These are phyloP conservation scores for Trypanosoma theileri DNA, from an alignment of 208 protist species.

Conservation along the genomic window DNA sequence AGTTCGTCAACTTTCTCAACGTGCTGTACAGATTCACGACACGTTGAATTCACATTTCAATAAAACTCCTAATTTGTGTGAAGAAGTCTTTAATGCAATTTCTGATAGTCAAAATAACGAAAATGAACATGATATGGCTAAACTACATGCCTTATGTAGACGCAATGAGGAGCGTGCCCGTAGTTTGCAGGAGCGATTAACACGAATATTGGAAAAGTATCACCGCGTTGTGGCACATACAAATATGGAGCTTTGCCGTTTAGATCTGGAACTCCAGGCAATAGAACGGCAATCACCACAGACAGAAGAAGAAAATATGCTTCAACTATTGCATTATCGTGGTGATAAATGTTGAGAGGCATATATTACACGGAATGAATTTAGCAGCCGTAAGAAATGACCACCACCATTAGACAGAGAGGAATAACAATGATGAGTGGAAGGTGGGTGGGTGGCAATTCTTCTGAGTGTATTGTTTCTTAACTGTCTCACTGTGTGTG, in stretches of 20 bases:
- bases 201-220: constrained; percentile 7
- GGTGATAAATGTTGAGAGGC: no score
- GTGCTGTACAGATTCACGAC: background rate
- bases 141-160: constrained; percentile 17
- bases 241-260: constrained; percentile 17
- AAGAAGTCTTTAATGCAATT: constrained; percentile 1
- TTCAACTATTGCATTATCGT: no score
- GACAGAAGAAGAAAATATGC: background rate
- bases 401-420: no score
- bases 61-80: background rate
- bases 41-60: background rate
- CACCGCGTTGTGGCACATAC: background rate
- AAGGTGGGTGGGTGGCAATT: no score
- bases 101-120: constrained; percentile 2
- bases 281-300: constrained; percentile 11
- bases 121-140: background rate
- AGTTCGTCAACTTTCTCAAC: constrained; percentile 4
- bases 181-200: constrained; percentile 3
- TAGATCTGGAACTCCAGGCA: constrained; percentile 22
- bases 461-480: no score
- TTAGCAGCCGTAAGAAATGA: no score
- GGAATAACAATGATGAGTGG: no score
- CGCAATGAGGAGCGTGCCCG: constrained; percentile 15
- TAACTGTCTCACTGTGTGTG: no score
- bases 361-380: no score